Conservation (phyloP, 1,139 yeast species). For the Protomyces macrosporus region DNA sequence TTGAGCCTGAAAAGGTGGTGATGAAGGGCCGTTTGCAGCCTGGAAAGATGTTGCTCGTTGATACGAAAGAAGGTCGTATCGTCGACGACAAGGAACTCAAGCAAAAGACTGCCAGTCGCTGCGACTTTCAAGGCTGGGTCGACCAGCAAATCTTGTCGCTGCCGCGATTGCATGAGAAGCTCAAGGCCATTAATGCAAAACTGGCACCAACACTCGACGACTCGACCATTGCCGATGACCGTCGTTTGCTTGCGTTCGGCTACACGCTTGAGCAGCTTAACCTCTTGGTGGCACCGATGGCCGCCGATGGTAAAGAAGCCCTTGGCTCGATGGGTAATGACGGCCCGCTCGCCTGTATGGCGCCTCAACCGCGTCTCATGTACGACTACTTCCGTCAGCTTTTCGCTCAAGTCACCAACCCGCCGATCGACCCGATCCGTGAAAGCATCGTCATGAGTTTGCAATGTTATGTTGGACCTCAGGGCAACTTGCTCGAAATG, state of each 20-base stretch:
- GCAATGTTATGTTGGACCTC: conserved; percentile 96
- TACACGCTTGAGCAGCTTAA: conserved; percentile 89
- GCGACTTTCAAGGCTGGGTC: conserved; percentile 92
- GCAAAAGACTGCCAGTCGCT: conserved; percentile 69
- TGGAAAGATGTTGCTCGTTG: conserved; percentile 93
- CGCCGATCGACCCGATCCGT: conserved; percentile 97
- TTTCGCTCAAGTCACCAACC: conserved; percentile 97
- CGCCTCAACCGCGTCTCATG: conserved; percentile 83
- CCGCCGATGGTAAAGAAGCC: conserved; percentile 82
- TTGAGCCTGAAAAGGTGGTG: conserved; percentile 73
- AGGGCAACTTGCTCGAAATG: conserved; percentile 91
- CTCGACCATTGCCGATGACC: conserved; percentile 49
- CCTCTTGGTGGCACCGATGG: conserved; percentile 87
- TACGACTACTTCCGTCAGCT: conserved; percentile 94
- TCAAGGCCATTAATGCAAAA: conserved; percentile 48
- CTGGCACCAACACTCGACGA: conserved; percentile 35
- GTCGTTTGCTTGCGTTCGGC: conserved; percentile 79
- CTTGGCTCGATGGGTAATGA: conserved; percentile 99
- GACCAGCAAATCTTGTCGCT: conserved; percentile 77
- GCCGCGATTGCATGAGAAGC: conserved; percentile 63
- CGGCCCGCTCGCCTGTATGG: conserved; percentile 90
- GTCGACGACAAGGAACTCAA: conserved; percentile 91
- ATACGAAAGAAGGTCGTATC: conserved; percentile 84
- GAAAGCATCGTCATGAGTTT: conserved; percentile 95
- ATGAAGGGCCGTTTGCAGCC: conserved; percentile 94